A percentile compares a stretch with the other conserved stretches of the same genome.
These are phyloP conservation scores for Skeletonema costatum DNA, from an alignment of 108 stramenopile species.

Conservation along the genomic window DNA sequence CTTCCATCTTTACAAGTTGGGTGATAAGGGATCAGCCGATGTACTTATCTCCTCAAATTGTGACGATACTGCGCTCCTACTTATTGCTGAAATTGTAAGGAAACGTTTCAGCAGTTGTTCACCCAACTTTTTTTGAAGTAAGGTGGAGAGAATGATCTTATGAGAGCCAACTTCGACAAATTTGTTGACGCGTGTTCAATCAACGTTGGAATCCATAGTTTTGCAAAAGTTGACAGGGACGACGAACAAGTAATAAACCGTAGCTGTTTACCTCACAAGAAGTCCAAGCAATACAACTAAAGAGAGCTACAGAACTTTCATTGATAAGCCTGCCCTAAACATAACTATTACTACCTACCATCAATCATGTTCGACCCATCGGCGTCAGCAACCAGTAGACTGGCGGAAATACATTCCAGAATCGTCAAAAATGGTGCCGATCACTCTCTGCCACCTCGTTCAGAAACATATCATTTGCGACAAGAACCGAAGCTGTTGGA, in stretches of 20 bases:
- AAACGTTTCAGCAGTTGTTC: too few relatives aligned
- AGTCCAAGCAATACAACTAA: too few relatives aligned
- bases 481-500: constrained; percentile 9
- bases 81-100: background rate
- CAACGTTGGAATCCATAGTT: too few relatives aligned
- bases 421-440: background rate
- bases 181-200: too few relatives aligned
- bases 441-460: background rate
- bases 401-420: background rate
- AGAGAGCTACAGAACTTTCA: too few relatives aligned
- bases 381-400: background rate
- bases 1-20: background rate
- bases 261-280: too few relatives aligned
- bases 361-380: background rate
- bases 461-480: background rate
- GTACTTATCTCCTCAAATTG: background rate
- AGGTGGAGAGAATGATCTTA: too few relatives aligned
- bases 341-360: background rate
- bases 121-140: too few relatives aligned
- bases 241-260: too few relatives aligned
- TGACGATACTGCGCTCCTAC: background rate
- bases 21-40: background rate
- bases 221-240: too few relatives aligned
- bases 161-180: too few relatives aligned
- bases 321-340: background rate